These are phyloP conservation scores for Candida tetrigidarum DNA, from an alignment of 1,139 yeast species.

Conservation along the genomic window DNA sequence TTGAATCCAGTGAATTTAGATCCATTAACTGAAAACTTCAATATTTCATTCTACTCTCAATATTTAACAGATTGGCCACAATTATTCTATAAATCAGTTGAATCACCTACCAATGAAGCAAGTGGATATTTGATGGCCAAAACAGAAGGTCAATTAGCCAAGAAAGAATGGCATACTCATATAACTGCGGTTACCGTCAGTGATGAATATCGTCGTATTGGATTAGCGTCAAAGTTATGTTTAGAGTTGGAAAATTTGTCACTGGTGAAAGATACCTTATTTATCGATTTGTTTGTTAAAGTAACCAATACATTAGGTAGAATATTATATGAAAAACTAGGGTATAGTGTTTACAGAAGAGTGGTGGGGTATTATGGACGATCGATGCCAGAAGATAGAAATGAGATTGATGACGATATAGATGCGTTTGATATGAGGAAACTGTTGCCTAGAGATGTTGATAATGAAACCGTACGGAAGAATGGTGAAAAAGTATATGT, in stretches of 20 bases:
- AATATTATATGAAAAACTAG: slow-evolving; percentile 80
- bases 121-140: slow-evolving; percentile 96
- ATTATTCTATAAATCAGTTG: slow-evolving; percentile 75
- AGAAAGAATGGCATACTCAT: slow-evolving; percentile 93
- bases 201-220: slow-evolving; percentile 80
- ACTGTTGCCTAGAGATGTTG: slow-evolving; percentile 58
- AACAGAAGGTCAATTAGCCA: slow-evolving; percentile 73
- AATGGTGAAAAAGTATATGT: slow-evolving; percentile 64
- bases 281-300: slow-evolving; percentile 89
- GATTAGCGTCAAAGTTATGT: slow-evolving; percentile 81
- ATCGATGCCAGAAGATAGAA: slow-evolving; percentile 48
- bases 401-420: slow-evolving; percentile 57
- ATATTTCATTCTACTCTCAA: slow-evolving; percentile 79
- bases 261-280: slow-evolving; percentile 66
- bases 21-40: slow-evolving; percentile 88
- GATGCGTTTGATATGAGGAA: slow-evolving; percentile 93
- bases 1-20: slow-evolving; percentile 82
- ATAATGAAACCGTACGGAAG: slow-evolving; percentile 53
- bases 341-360: slow-evolving; percentile 82
- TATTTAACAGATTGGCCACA: slow-evolving; percentile 90
- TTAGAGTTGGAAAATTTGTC: slow-evolving; percentile 73
- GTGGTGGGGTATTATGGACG: slow-evolving; percentile 88
- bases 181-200: slow-evolving; percentile 95
- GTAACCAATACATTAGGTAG: slow-evolving; percentile 83
- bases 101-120: slow-evolving; percentile 38